phyloP scores from a whole-genome alignment of 2,329 filamentous ascomycete species.

The Fusarium anthophilum region DNA sequence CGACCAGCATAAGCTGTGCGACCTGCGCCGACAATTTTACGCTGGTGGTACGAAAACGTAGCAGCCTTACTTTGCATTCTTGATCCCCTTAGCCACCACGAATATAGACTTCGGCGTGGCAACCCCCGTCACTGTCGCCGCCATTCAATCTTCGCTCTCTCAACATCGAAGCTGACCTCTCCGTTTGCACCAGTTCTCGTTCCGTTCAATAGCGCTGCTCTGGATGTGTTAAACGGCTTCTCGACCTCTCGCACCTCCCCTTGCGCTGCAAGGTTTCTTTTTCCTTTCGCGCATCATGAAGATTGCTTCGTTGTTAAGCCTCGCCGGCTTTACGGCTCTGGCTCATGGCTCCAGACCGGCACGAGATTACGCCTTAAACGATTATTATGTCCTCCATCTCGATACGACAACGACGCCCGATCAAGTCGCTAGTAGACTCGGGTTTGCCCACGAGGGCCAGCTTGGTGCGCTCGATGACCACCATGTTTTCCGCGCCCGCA shows the following conservation, averaged over 20 bases:
- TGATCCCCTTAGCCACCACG: slow-evolving; percentile 1
- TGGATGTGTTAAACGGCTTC: slow-evolving; percentile 39
- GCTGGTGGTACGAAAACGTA: slow-evolving; percentile 8
- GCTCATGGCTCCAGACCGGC: slow-evolving; percentile 60
- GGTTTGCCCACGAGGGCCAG: slow-evolving; percentile 81
- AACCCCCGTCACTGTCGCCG: not conserved
- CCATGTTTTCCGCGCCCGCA: slow-evolving; percentile 83
- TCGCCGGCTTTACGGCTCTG: slow-evolving; percentile 61
- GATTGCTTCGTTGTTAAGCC: slow-evolving; percentile 61
- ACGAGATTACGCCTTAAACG: slow-evolving; percentile 80
- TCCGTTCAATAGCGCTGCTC: slow-evolving; percentile 11
- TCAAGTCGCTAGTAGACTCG: slow-evolving; percentile 76
- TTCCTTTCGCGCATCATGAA: slow-evolving; percentile 54
- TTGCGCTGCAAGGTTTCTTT: slow-evolving; percentile 30
- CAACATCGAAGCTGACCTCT: slow-evolving; percentile 8
- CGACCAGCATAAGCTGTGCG: slow-evolving; percentile 15
- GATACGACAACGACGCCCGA: slow-evolving; percentile 71
- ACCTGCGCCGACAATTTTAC: slow-evolving; percentile 13
- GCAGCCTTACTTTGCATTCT: slow-evolving; percentile 2
- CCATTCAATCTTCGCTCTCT: not conserved
- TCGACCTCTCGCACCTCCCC: slow-evolving; percentile 24
- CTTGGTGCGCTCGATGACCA: slow-evolving; percentile 82
- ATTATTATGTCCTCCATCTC: slow-evolving; percentile 94
- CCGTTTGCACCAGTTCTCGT: not conserved
- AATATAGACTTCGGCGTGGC: slow-evolving; percentile 21